A percentile compares a stretch with the other conserved stretches of the same genome.
Evolutionary conservation across 306 rosid species (phyloP).

Genomic region (Benincasa hispida): DNA sequence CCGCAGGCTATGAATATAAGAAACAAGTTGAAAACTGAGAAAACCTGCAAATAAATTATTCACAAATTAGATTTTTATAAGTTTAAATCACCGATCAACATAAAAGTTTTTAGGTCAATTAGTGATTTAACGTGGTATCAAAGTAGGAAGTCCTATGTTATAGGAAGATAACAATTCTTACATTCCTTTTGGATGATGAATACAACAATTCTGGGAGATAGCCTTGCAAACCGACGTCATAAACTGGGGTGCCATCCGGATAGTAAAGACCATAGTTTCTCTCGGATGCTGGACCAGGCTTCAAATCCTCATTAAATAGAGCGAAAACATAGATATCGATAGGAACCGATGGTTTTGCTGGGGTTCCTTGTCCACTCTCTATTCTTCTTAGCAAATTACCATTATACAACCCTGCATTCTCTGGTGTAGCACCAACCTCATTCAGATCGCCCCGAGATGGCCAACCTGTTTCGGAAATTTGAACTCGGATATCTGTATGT

Average conservation of each 20-base stretch:
- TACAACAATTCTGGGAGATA: conserved; percentile 30
- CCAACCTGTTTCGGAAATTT: conserved; percentile 88
- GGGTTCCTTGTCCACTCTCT: conserved; percentile 48
- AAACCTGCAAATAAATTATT: conserved; percentile 31
- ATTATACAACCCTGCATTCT: conserved; percentile 59
- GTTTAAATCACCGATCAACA: too few relatives aligned
- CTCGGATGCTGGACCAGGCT: conserved; percentile 70
- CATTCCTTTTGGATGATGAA: conserved; percentile 30
- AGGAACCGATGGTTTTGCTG: conserved; percentile 66
- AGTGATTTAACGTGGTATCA: too few relatives aligned
- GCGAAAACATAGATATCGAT: conserved; percentile 67
- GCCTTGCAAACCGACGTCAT: conserved; percentile 52
- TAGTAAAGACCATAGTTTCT: conserved; percentile 79
- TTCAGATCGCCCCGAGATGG: conserved; percentile 65
- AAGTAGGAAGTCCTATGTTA: too few relatives aligned
- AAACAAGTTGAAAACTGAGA: conserved; percentile 25
- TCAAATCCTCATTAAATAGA: conserved; percentile 70
- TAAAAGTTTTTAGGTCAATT: too few relatives aligned
- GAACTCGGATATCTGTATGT: conserved; percentile 42
- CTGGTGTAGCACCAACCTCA: conserved; percentile 60
- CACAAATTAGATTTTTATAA: not conserved
- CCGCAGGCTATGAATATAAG: conserved; percentile 16
- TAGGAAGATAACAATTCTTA: conserved; percentile 16
- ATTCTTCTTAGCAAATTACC: conserved; percentile 51
- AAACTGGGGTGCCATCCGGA: conserved; percentile 71